Evolutionary conservation across 768 basidiomycete species (phyloP).

Genomic region (Mycena venus): DNA sequence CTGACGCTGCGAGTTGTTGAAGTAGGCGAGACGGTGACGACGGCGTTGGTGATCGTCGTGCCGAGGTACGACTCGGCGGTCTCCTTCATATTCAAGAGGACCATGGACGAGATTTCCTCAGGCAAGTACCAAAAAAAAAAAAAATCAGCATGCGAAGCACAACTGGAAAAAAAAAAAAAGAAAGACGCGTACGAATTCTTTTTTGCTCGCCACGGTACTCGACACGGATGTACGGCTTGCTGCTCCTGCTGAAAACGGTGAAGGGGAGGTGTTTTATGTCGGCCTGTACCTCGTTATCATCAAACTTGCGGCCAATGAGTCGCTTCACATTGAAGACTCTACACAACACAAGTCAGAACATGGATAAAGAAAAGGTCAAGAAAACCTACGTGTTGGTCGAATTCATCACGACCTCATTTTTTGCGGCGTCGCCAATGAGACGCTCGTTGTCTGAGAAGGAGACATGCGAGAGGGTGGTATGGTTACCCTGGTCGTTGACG

Average conservation of each 20-base stretch:
- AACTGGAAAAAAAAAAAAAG: constrained; percentile 7
- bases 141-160: constrained; percentile 33
- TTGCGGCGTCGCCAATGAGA: too few species aligned
- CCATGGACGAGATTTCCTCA: constrained; percentile 95
- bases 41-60: constrained; percentile 95
- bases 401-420: too few species aligned
- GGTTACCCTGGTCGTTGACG: constrained; percentile 94
- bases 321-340: constrained; percentile 33
- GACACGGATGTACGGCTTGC: constrained; percentile 91
- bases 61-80: too few species aligned
- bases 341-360: not conserved
- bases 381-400: too few species aligned
- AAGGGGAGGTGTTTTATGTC: too few species aligned
- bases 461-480: constrained; percentile 95
- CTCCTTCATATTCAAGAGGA: too few species aligned
- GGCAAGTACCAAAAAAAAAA: constrained; percentile 72
- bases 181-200: too few species aligned
- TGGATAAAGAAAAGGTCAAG: too few species aligned
- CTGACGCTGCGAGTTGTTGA: constrained; percentile 96
- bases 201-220: constrained; percentile 93
- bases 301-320: constrained; percentile 65
- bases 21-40: constrained; percentile 97
- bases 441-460: too few species aligned
- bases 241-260: constrained; percentile 84
- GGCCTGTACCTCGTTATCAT: constrained; percentile 87